phyloP scores from a whole-genome alignment of 768 basidiomycete genomes.

The Hemileccinum impolitum region DNA sequence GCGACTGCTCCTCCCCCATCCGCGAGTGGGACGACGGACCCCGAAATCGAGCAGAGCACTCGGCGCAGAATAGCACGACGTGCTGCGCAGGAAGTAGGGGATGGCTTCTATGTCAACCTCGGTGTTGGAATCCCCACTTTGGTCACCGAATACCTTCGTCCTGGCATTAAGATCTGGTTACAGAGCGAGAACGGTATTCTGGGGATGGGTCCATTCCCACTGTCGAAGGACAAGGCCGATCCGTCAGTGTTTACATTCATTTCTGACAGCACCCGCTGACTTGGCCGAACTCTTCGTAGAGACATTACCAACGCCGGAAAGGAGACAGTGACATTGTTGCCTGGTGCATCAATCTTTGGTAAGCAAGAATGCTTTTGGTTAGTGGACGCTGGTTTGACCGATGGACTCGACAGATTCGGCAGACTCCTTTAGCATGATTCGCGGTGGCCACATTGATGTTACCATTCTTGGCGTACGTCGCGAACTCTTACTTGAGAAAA shows the following conservation, averaged over 20 bases:
- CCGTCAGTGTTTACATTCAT: conserved; percentile 47
- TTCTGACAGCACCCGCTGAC: conserved; percentile 1
- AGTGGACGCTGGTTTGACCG: conserved; percentile 20
- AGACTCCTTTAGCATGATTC: conserved; percentile 95
- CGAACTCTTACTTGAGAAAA: conserved; percentile 38
- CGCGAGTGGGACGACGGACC: conserved; percentile 38
- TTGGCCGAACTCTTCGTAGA: conserved; percentile 38
- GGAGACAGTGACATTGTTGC: conserved; percentile 87
- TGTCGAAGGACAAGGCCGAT: conserved; percentile 67
- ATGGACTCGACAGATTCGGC: conserved; percentile 52
- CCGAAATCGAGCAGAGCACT: conserved; percentile 48
- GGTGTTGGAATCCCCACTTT: conserved; percentile 92
- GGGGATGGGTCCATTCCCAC: conserved; percentile 82
- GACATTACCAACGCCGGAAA: conserved; percentile 93
- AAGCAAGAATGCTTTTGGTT: conserved; percentile 47
- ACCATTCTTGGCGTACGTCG: conserved; percentile 80
- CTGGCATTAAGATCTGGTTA: conserved; percentile 72
- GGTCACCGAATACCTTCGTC: conserved; percentile 69
- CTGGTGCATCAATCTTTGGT: conserved; percentile 89
- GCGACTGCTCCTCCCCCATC: conserved; percentile 54
- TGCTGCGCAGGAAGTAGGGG: conserved; percentile 82
- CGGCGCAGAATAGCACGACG: conserved; percentile 75
- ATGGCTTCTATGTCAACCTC: conserved; percentile 82
- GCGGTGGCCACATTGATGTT: conserved; percentile 90
- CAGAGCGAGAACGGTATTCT: conserved; percentile 89